Percentiles rank a stretch among this genome's conserved stretches.
These are phyloP conservation scores for Aegle marmelos DNA, from an alignment of 345 rosid species.

Conservation along the genomic window DNA sequence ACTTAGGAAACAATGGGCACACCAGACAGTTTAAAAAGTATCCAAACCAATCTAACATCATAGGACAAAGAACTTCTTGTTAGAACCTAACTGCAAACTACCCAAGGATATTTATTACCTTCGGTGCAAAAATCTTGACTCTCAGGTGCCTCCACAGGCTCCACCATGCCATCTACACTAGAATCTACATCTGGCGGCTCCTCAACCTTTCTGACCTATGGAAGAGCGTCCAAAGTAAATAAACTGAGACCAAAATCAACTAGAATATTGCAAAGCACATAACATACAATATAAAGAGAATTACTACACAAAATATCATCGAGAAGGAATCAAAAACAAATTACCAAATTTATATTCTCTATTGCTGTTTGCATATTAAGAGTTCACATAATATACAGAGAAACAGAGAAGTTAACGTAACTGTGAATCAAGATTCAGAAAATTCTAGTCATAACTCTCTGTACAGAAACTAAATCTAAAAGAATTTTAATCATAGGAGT, in stretches of 20 bases:
- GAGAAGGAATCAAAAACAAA: neutral
- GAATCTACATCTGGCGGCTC: constrained; percentile 39
- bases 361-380: neutral
- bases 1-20: too few relatives aligned
- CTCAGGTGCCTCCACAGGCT: constrained; percentile 39
- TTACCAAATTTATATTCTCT: neutral
- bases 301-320: neutral
- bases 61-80: neutral
- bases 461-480: neutral
- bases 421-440: neutral
- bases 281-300: neutral
- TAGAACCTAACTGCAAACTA: neutral
- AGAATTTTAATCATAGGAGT: neutral
- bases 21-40: neutral
- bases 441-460: neutral
- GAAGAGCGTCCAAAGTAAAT: constrained; percentile 8
- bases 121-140: constrained; percentile 28
- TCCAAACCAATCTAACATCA: neutral
- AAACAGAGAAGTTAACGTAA: neutral
- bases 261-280: neutral
- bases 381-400: neutral
- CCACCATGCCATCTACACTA: constrained; percentile 30
- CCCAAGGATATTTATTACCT: constrained; percentile 35
- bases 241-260: constrained; percentile 4
- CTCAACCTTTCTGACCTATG: constrained; percentile 68